Base-by-base conservation (phyloP, 192 early-diverging fungal species). In the Paraglomus occultum region DNA sequence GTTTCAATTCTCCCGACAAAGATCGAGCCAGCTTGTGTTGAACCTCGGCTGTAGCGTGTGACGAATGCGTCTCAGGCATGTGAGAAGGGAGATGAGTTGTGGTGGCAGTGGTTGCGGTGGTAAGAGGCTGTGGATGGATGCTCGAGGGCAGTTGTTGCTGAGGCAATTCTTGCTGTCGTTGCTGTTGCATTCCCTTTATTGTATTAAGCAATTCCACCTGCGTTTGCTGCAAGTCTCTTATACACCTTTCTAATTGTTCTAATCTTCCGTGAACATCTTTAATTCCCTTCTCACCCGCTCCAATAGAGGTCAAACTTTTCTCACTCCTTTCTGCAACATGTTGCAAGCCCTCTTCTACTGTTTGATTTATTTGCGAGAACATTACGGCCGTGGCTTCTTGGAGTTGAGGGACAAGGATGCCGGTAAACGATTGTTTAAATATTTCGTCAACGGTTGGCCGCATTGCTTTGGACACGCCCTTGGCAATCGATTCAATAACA, bases 341-440 rank as follows among this genome's bases (percentile, higher is more conserved):
- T 18, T 69, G 64, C 22, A 73, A 20, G n/a, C 80, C 80, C 59
- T 68, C 60, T 23, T 77, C 72, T 53, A 82, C 76, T 11, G 77
- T 77, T 0, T 64, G 10, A 31, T 77, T 68, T 22, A 82, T 82
- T 64, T 82, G 80, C 20, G 75, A 70, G 64, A 82, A 82, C 80
- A 82, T 82, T 44, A 71, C 74, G 14, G 73, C 75, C 3, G 80
- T 82, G 8, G 80, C 77, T 51, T 76, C 79, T 48, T 82, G 75
- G 55, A 77, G 79, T n/a, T 77, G 74, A 12, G 80, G 80, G 14
- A 82, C 77, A 40, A 82, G 58, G 17, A 79, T 53, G 46, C 69
- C 73, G 18, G 72, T 63, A 50, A 82, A 82, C 52, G 71, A 75
- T 20, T 82, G 77, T 67, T 73, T 79, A 59, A 79, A 82, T 7